Evolutionary conservation across 2,329 filamentous ascomycete genomes (phyloP), one percentile per base, ranked within the genome.

Genomic region (Zymoseptoria crescenta): DNA sequence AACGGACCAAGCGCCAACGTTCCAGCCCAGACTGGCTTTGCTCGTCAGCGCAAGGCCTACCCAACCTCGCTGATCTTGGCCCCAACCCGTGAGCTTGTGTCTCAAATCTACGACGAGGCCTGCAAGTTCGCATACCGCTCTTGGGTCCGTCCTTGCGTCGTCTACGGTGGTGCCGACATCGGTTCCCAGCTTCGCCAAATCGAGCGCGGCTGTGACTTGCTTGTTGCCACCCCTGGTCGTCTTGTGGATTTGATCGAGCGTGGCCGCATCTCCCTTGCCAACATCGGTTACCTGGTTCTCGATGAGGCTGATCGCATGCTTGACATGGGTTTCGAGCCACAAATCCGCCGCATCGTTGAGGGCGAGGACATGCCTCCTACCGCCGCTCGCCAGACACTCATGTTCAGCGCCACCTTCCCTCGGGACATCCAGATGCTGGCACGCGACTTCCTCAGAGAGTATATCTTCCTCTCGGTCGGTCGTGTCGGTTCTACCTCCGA

Each of bases 311-410:
- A 99, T 81, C 94, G 94, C 76, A 99, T 99, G 94, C 83, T 99
- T 83, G 94, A 99, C 84, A 99, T 99, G 94, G 94, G 94, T 94
- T 99, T 99, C 83, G 94, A 99, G 82, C 94, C 94, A 72, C 94
- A 99, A 80, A 99, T 99, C 74, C 92, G 94, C 72, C 89, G 93
- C 71, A 97, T 99, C 72, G 94, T 99, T 52, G 93, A 97, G 79
- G 91, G 91, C 62, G 94, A 97, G 79, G 94, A 99, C 71, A 99
- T 99, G 94, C 94, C 94, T 59, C 76, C 78, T 56, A 89, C 93
- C 62, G 80, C 86, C 66, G 80, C 83, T 69, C 92, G 94, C 73
- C 94, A 99, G 79, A 99, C 94, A 57, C 93, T 99, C 81, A 99
- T 99, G 94, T 99, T 99, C 77, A 99, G 94, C 49, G 94, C 94